These are phyloP conservation scores for Penicillium psychrofluorescens DNA, from an alignment of 495 filamentous ascomycete genomes.

Conservation along the genomic window DNA sequence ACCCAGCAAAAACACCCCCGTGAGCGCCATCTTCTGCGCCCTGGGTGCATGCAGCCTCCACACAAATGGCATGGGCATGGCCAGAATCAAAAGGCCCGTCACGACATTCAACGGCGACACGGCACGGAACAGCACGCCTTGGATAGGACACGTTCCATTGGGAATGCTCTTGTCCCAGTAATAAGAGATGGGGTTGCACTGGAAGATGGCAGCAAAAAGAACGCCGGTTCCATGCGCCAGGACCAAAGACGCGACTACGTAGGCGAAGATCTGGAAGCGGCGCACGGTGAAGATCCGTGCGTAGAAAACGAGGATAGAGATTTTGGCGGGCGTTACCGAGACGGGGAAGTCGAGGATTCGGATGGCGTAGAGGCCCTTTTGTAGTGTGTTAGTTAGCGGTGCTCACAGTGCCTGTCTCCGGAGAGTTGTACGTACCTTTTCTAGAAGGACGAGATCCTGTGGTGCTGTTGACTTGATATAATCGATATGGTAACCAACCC, in stretches of 20 bases:
- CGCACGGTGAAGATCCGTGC: slow-evolving; percentile 27
- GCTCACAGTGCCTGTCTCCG: too few species aligned
- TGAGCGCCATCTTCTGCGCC: slow-evolving; percentile 19
- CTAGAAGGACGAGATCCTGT: slow-evolving; percentile 2
- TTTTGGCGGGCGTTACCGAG: slow-evolving; percentile 25
- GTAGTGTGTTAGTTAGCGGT: not conserved
- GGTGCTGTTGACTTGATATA: slow-evolving; percentile 7
- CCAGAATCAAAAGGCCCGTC: slow-evolving; percentile 29
- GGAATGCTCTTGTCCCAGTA: slow-evolving; percentile 17
- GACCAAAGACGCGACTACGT: slow-evolving; percentile 22
- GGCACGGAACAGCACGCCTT: slow-evolving; percentile 20
- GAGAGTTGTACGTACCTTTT: slow-evolving; percentile 4
- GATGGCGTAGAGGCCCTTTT: slow-evolving; percentile 8
- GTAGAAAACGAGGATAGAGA: slow-evolving; percentile 38
- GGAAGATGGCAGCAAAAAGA: slow-evolving; percentile 22
- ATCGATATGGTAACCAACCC: slow-evolving; percentile 11
- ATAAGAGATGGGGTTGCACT: slow-evolving; percentile 25
- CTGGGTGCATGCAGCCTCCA: slow-evolving; percentile 18
- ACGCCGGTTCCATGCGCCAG: slow-evolving; percentile 15
- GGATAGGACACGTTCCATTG: slow-evolving; percentile 20
- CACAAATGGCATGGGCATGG: slow-evolving; percentile 38
- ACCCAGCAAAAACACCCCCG: slow-evolving; percentile 18
- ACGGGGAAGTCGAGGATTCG: slow-evolving; percentile 24
- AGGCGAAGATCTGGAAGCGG: slow-evolving; percentile 18
- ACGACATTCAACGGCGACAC: slow-evolving; percentile 24